Conservation (phyloP, 768 basidiomycete species). For the Boletus reticulatus region DNA sequence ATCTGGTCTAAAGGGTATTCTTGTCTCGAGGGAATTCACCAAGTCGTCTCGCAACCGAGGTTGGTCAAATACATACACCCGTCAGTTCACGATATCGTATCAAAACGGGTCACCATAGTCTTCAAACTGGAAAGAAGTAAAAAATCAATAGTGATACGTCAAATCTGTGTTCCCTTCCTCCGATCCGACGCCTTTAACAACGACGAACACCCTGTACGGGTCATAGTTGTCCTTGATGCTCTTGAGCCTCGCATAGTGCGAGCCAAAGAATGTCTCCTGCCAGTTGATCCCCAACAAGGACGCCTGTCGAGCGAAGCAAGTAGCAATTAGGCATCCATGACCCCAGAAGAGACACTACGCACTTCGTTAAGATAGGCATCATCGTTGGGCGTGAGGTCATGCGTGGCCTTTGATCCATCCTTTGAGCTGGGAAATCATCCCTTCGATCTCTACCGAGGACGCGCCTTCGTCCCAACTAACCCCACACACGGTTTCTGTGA, state of each 20-base stretch:
- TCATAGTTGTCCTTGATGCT: slow-evolving; percentile 36
- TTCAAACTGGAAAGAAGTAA: not conserved
- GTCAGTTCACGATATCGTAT: no score
- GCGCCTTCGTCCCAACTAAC: slow-evolving; percentile 23
- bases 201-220: slow-evolving; percentile 7
- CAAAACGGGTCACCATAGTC: no score
- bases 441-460: slow-evolving; percentile 13
- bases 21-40: no score
- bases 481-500: slow-evolving; percentile 30
- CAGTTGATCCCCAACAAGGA: slow-evolving; percentile 41
- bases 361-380: slow-evolving; percentile 53
- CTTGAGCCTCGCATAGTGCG: slow-evolving; percentile 40
- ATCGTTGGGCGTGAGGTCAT: slow-evolving; percentile 31
- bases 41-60: no score
- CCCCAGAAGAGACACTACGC: not conserved
- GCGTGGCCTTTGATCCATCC: slow-evolving; percentile 23
- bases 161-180: slow-evolving; percentile 16
- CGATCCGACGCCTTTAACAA: slow-evolving; percentile 24
- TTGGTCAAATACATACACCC: no score
- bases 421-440: slow-evolving; percentile 9
- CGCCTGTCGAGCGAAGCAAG: slow-evolving; percentile 28
- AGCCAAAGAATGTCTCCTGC: slow-evolving; percentile 44
- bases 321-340: no score
- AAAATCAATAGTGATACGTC: slow-evolving; percentile 16
- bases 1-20: no score